Conservation (phyloP, 2,329 filamentous ascomycete species). For the Monilinia fructigena region DNA sequence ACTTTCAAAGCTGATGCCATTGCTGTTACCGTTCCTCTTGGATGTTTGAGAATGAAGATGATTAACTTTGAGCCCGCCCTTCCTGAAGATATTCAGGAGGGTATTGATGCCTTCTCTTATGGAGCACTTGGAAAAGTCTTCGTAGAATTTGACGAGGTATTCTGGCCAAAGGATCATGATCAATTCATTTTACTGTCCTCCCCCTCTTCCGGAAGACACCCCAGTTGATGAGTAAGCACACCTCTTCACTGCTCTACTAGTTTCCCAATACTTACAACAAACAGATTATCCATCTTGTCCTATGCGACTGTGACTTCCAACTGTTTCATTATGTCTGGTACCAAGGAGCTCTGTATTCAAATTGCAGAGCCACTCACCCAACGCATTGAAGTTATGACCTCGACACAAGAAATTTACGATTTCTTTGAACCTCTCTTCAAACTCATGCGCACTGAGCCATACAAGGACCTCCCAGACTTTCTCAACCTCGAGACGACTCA, state of each 20-base stretch:
- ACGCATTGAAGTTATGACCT: slow-evolving; percentile 46
- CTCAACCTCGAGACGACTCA: slow-evolving; percentile 46
- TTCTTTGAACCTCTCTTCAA: slow-evolving; percentile 48
- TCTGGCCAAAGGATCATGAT: slow-evolving; percentile 48
- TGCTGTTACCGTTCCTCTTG: slow-evolving; percentile 44
- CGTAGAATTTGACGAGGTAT: slow-evolving; percentile 46
- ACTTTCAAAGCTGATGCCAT: slow-evolving; percentile 43
- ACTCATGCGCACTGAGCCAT: slow-evolving; percentile 45
- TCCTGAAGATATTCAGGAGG: slow-evolving; percentile 42
- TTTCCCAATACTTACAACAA: not conserved
- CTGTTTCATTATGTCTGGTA: slow-evolving; percentile 46
- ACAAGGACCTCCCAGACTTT: slow-evolving; percentile 45
- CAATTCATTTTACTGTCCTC: slow-evolving; percentile 48
- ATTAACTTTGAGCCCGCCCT: slow-evolving; percentile 44
- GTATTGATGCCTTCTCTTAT: slow-evolving; percentile 43
- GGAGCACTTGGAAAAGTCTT: slow-evolving; percentile 47
- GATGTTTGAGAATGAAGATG: slow-evolving; percentile 43
- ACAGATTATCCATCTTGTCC: slow-evolving; percentile 42
- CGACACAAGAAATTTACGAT: slow-evolving; percentile 41
- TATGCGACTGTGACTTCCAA: slow-evolving; percentile 47
- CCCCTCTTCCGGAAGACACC: slow-evolving; percentile 39
- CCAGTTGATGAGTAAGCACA: slow-evolving; percentile 35
- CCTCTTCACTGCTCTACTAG: not conserved
- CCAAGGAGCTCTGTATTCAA: slow-evolving; percentile 46
- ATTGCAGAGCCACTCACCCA: slow-evolving; percentile 47